Evolutionary conservation across 164 flowering plant genomes (phyloP), one percentile per base, ranked within the genome.

Genomic region (Magnolia kwangsiensis): DNA sequence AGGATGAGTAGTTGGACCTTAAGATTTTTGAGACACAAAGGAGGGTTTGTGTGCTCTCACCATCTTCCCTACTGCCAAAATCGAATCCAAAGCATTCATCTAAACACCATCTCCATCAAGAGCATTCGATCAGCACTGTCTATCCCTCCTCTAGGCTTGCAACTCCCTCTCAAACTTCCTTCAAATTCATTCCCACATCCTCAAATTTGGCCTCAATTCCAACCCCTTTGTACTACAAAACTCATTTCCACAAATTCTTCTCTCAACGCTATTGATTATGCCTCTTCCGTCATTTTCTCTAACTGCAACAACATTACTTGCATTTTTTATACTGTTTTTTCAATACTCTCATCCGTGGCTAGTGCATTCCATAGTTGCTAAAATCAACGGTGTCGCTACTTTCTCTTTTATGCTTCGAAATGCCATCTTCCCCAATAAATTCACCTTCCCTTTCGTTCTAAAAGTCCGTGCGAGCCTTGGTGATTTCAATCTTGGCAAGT

Each of bases 291-390:
- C 16, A 18, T 50, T 49, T 59, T 77, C 68, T 75, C 66, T 1
- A 19, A 6, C 55, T 2, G 5, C 58, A 20, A 2, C 68, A 50
- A 8, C 11, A 37, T n/a, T 45, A 29, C 65, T 49, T 49, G 20
- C 29, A 1, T 70, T 61, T n/a, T n/a, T n/a, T n/a, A n/a, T n/a
- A n/a, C n/a, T n/a, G n/a, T n/a, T n/a, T n/a, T 45, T 19, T 69
- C 81, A 79, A 79, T 70, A 70, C 78, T 24, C 14, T 79, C 65
- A 79, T 79, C 19, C 77, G 81, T 19, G 81, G 74, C 69, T 65
- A 69, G 77, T 78, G 6, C 16, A 45, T 3, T 13, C 70, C 2
- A 29, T 29, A 9, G 20, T 63, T 49, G 29, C 51, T 27, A 65
- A 66, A 20, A 49, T 3, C 24, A 19, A 65, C 14, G 77, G 74